Evolutionary conservation across 176 grass and related monocot genomes (phyloP).

Genomic region (Avena sativa): DNA sequence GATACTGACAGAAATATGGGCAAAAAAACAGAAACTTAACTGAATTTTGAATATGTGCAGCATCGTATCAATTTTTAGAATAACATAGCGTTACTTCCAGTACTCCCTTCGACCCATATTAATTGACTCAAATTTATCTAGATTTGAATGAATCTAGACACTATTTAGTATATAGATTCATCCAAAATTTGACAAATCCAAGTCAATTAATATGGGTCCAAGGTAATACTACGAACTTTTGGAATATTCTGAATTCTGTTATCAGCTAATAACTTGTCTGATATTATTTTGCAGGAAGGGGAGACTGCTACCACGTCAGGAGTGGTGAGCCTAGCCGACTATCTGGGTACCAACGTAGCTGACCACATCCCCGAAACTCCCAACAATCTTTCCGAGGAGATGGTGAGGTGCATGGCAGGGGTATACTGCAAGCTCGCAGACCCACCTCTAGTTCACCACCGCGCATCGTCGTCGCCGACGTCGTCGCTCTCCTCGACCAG

Average conservation of each 20-base stretch:
- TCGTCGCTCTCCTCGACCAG: constrained; percentile 76
- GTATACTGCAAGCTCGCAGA: constrained; percentile 85
- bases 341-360: constrained; percentile 75
- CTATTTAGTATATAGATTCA: too few relatives aligned
- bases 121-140: too few relatives aligned
- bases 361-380: constrained; percentile 86
- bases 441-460: constrained; percentile 69
- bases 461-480: constrained; percentile 55
- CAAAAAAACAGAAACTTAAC: background rate
- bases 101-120: too few relatives aligned
- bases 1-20: background rate
- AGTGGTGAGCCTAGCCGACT: constrained; percentile 86
- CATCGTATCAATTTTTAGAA: background rate
- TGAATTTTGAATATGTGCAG: background rate
- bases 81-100: background rate
- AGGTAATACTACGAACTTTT: too few relatives aligned
- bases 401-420: constrained; percentile 87
- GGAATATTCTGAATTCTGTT: constrained; percentile 14
- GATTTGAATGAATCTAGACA: too few relatives aligned
- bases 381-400: constrained; percentile 91
- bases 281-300: constrained; percentile 41
- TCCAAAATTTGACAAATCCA: too few relatives aligned
- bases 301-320: constrained; percentile 48
- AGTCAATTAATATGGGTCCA: too few relatives aligned
- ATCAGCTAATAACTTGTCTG: background rate